Base-by-base conservation (phyloP, 306 rosid genomes). In the Quercus glauca region DNA sequence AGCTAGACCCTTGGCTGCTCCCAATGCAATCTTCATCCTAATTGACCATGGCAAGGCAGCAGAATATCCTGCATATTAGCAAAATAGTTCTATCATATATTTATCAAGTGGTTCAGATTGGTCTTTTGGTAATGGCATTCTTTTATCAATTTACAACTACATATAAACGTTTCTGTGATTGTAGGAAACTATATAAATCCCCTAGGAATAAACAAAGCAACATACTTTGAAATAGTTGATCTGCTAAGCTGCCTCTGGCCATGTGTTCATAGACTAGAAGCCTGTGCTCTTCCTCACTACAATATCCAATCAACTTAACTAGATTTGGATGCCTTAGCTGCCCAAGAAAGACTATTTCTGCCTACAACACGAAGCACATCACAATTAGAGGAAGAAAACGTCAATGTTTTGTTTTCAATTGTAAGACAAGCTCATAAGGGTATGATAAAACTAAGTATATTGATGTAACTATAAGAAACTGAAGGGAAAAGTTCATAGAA, bases 321-420 rank as follows among this genome's bases (percentile, higher is more conserved):
- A 92, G 93, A 82, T 92, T 86, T 20, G 89, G 89, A 84, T 92
- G 97, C 77, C 89, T 85, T 63, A 92, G 83, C 85, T 92, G 97
- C 59, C 97, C 93, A 80, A 92, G 97, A 82, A 90, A 87, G n/a
- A 92, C 86, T 33, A 92, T 86, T 77, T 92, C 95, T 9, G 95
- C 89, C 97, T 92, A 55, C 43, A 83, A 79, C 72, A 85, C 5
- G 58, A 55, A 52, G 69, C 1, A 78, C 19, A 41, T 41, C 14
- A 35, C 8, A 49, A 49, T 49, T 49, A 49, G 53, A 41, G 8
- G 12, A 41, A 41, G 45, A 41, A 41, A 41, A 41, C 45, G 8
- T 41, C 12, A 41, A 41, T 41, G 45, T 8, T 41, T 41, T 41
- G 45, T 41, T 41, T 41, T 41, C 11, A 41, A 41, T 41, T 41